Evolutionary conservation across 1,284 basidiomycete species (phyloP).

Genomic region (Schizophyllum amplum): DNA sequence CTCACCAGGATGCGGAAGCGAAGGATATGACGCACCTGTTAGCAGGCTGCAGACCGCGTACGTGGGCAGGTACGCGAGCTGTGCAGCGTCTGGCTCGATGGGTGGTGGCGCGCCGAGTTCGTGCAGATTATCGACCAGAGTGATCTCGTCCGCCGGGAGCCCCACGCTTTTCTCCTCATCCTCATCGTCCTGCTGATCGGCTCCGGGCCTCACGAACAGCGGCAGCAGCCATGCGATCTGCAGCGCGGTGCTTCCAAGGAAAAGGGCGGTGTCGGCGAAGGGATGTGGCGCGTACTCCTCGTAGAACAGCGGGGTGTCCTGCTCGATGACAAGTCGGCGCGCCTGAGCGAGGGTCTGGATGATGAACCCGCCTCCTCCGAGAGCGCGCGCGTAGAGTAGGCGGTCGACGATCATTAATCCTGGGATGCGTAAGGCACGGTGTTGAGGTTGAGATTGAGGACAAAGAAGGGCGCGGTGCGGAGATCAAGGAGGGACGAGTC

Average conservation of each 20-base stretch:
- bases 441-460: background rate
- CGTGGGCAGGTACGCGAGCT: conserved; percentile 7
- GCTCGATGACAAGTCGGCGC: conserved; percentile 8
- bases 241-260: conserved; percentile 4
- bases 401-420: conserved; percentile 10
- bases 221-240: conserved; percentile 7
- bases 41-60: conserved; percentile 6
- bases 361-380: conserved; percentile 14
- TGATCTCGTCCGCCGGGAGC: background rate
- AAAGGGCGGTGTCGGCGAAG: conserved; percentile 6
- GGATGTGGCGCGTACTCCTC: conserved; percentile 10
- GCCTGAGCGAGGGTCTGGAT: conserved; percentile 12
- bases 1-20: background rate
- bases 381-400: conserved; percentile 12
- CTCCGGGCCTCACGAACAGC: background rate
- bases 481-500: background rate
- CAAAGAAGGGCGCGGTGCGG: background rate
- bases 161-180: conserved; percentile 1
- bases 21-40: conserved; percentile 1
- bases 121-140: background rate
- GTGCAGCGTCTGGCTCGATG: conserved; percentile 4
- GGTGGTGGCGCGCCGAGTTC: background rate
- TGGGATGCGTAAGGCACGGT: background rate
- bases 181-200: background rate
- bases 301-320: background rate